These are phyloP conservation scores for Rusavskia elegans DNA, from an alignment of 495 filamentous ascomycete genomes.

Conservation along the genomic window DNA sequence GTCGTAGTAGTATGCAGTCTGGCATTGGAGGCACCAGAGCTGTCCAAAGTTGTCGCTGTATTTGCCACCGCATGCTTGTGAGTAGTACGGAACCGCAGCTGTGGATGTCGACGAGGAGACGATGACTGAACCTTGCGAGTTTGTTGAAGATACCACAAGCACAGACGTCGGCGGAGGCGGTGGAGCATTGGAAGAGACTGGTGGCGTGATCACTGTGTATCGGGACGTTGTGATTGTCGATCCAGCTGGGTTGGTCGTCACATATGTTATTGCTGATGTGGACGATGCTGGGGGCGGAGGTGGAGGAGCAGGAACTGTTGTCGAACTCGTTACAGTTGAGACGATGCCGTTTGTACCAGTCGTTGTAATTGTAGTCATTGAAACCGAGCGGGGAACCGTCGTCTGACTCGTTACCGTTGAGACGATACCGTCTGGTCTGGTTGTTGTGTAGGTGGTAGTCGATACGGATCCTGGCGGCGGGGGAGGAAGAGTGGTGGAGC, in stretches of 20 bases:
- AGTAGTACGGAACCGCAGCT: neutral
- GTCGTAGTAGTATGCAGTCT: neutral
- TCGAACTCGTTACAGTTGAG: neutral
- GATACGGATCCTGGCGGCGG: neutral
- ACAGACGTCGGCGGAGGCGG: neutral
- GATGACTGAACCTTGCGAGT: constrained; percentile 2
- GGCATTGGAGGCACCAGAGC: neutral
- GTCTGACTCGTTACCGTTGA: neutral
- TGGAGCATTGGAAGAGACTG: neutral
- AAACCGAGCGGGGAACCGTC: neutral
- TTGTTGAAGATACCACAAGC: neutral
- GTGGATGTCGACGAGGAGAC: neutral
- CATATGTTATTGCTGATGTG: neutral
- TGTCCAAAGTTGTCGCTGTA: neutral
- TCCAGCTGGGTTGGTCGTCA: neutral
- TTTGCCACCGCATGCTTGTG: neutral
- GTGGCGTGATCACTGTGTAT: neutral
- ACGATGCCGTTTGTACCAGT: neutral
- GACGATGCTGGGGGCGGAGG: neutral
- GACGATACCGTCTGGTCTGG: neutral
- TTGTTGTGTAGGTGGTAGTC: neutral
- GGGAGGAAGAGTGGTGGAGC: neutral
- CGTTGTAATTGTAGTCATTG: neutral
- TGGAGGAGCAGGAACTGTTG: neutral
- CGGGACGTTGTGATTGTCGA: neutral